Evolutionary conservation across 441 rosid species (phyloP).

Genomic region (Eruca vesicaria): DNA sequence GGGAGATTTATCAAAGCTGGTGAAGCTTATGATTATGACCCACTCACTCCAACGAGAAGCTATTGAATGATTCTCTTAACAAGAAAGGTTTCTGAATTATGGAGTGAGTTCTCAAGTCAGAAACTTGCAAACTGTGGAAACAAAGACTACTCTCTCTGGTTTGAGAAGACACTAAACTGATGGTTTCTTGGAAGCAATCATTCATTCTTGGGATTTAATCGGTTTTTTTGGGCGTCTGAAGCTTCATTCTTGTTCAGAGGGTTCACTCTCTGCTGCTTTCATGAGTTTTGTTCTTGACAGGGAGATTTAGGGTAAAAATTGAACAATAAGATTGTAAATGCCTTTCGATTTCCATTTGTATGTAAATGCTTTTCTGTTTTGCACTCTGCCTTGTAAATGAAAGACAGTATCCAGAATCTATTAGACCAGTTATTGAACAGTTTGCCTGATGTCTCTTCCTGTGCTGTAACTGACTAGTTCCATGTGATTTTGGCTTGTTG

Average conservation of each 20-base stretch:
- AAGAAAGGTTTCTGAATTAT: neutral
- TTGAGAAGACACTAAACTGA: too few relatives aligned
- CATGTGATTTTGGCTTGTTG: neutral
- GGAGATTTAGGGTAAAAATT: constrained; percentile 11
- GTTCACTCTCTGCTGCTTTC: constrained; percentile 20
- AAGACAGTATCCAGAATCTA: neutral
- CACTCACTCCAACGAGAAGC: constrained; percentile 92
- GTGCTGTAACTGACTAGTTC: neutral
- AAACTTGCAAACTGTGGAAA: constrained; percentile 12
- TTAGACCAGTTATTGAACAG: neutral
- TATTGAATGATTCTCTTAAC: constrained; percentile 36
- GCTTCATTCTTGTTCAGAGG: constrained; percentile 28
- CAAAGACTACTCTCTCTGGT: constrained; percentile 1
- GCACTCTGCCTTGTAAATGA: constrained; percentile 28
- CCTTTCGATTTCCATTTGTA: constrained; percentile 14
- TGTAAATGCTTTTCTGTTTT: neutral
- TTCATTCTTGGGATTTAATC: too few relatives aligned
- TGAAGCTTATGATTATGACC: too few relatives aligned
- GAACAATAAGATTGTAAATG: constrained; percentile 28
- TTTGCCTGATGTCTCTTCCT: neutral
- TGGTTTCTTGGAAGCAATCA: too few relatives aligned
- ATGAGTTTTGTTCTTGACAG: constrained; percentile 33
- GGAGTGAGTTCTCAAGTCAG: constrained; percentile 27
- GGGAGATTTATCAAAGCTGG: too few relatives aligned
- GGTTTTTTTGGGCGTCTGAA: too few relatives aligned